A percentile compares a stretch with the other conserved stretches of the same genome.
Evolutionary conservation across 2,329 filamentous ascomycete species (phyloP).

Genomic region (Claviceps sp.): DNA sequence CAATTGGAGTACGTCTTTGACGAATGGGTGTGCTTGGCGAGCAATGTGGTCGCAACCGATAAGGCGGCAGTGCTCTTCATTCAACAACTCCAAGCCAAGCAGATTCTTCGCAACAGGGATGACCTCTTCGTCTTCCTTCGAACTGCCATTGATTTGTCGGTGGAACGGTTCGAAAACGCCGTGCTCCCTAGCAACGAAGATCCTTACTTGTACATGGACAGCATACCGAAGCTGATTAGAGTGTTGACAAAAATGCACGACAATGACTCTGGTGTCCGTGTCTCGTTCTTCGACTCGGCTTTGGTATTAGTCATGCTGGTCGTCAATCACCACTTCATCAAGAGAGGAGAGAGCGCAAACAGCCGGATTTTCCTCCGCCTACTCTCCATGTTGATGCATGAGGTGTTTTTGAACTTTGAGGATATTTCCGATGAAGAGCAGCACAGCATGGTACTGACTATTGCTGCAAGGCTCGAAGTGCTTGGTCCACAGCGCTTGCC

Average conservation of each 20-base stretch:
- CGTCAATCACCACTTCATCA: conserved; percentile 73
- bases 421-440: conserved; percentile 48
- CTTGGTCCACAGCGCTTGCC: conserved; percentile 68
- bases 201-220: conserved; percentile 54
- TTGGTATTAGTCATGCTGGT: conserved; percentile 68
- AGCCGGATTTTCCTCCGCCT: conserved; percentile 85
- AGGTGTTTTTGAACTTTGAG: conserved; percentile 48
- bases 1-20: conserved; percentile 93
- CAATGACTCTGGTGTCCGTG: conserved; percentile 49
- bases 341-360: conserved; percentile 68
- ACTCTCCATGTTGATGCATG: conserved; percentile 69
- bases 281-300: conserved; percentile 63
- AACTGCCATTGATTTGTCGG: conserved; percentile 65
- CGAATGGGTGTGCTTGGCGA: conserved; percentile 79
- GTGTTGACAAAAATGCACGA: conserved; percentile 61
- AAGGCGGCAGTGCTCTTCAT: conserved; percentile 65
- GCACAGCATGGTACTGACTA: conserved; percentile 54
- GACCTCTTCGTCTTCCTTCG: conserved; percentile 71
- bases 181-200: conserved; percentile 47
- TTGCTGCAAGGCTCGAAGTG: conserved; percentile 58
- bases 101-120: conserved; percentile 60
- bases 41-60: conserved; percentile 62
- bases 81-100: conserved; percentile 64
- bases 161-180: conserved; percentile 64
- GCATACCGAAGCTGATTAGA: conserved; percentile 67